Base-by-base conservation (phyloP, 768 basidiomycete genomes). In the Lactarius sp. region DNA sequence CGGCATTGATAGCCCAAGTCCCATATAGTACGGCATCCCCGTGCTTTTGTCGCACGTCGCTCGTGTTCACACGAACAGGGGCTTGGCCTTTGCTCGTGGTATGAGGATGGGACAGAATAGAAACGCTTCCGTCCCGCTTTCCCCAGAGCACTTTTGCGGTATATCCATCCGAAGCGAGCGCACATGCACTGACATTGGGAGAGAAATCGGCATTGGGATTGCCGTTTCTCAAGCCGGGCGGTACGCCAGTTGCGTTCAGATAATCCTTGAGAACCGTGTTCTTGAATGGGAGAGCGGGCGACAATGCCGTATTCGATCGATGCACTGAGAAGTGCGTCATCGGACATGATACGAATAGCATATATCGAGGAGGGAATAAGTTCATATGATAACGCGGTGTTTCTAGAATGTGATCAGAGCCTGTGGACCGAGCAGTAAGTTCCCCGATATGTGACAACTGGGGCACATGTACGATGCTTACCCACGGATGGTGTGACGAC, bases 181-280 rank as follows among this genome's bases (percentile, higher is more conserved):
- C 74, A 63, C 85, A 87, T 0, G 78, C 72, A 14, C 85, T 82
- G 12, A 90, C 79, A 56, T 90, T 79, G 2, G 88, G 87, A 1
- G 82, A 79, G 65, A 91, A 87, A 69, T 91, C 88, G 13, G 81
- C 81, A 67, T 90, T 90, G 4, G 87, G 88, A 68, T 91, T 90
- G 4, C 86, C 87, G 56, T 84, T 79, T 2, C 86, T 85, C 18
- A 84, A 66, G 6, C 85, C 86, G 46, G 79, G 76, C 12, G 81
- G 80, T 10, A 80, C 77, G 6, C 84, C 85, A 2, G 83, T 79
- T 3, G 87, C 82, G 54, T 89, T 84, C 9, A 92, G 77, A 68
- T 80, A 89, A 0, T 90, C 91, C 34, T 84, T 79, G 8, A 90
- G 74, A 55, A 91, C 76, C 69, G 83, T 87, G 52, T 88, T 89